Base-by-base conservation (phyloP, 2,329 filamentous ascomycete species). In the Hawksworthiomyces lignivorus region DNA sequence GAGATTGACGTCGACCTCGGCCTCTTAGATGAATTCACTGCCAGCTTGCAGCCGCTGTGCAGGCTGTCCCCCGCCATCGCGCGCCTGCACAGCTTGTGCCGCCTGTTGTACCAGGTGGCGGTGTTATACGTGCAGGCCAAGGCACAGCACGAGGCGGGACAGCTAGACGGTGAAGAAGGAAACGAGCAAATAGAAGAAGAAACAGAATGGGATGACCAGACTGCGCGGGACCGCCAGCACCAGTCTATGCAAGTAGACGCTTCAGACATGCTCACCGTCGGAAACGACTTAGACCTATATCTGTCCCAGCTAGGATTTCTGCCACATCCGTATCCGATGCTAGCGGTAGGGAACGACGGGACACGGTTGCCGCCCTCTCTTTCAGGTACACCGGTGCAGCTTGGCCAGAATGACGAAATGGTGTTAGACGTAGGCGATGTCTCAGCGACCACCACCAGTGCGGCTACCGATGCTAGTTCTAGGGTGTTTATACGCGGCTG, bases 271-370 rank as follows among this genome's bases (percentile, higher is more conserved):
- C 24, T 8, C 5, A 19, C 28, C 15, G 27, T 38, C 5, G 73
- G 72, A 1, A 67, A 75, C 44, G 73, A 79, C 50, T 80, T 84
- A 46, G 77, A 83, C 49, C 72, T 75, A 44, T 84, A 82, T 51
- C 64, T 84, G 2, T 75, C 67, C 50, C 77, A 79, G 18, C 65
- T 84, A 14, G 80, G 80, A 0, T 68, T 83, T 45, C 75, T 78
- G 48, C 72, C 72, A 1, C 44, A 43, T 8, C 32, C 32, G 2
- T 32, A 31, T 3, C 39, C 41, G 5, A 47, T 39, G 35, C n/a
- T n/a, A n/a, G n/a, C n/a, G n/a, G n/a, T n/a, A n/a, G n/a, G n/a
- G n/a, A n/a, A n/a, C n/a, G n/a, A n/a, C n/a, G n/a, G n/a, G n/a
- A n/a, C n/a, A n/a, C n/a, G n/a, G n/a, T n/a, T n/a, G n/a, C n/a